Conservation (phyloP, 208 protist species). For the Trypanosoma caninum region DNA sequence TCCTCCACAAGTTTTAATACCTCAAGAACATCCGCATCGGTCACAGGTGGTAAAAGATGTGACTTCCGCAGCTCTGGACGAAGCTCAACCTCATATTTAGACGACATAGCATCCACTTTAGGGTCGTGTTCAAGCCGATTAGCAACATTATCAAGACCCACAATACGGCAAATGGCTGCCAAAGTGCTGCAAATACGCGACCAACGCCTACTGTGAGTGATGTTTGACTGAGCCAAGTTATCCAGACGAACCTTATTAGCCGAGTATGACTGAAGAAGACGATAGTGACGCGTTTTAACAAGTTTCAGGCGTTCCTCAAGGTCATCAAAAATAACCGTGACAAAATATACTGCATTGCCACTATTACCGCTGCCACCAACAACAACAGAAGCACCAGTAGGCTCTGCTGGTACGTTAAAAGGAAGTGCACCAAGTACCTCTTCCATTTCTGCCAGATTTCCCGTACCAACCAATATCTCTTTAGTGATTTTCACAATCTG, state of each 20-base stretch:
- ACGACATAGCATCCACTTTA: not conserved
- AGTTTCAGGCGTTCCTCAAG: constrained; percentile 49
- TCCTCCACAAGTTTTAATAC: constrained; percentile 39
- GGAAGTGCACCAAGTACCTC: constrained; percentile 7
- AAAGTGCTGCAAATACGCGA: constrained; percentile 26
- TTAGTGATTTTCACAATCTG: constrained; percentile 38
- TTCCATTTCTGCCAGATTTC: constrained; percentile 16
- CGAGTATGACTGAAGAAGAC: constrained; percentile 28
- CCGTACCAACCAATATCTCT: constrained; percentile 26
- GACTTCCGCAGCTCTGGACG: constrained; percentile 14
- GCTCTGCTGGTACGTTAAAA: constrained; percentile 1
- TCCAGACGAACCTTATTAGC: constrained; percentile 46
- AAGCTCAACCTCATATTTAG: constrained; percentile 12
- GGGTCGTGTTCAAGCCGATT: constrained; percentile 13
- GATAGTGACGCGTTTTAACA: constrained; percentile 43
- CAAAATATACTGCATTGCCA: constrained; percentile 3
- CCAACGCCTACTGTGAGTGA: constrained; percentile 17
- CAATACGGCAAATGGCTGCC: constrained; percentile 17
- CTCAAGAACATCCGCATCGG: constrained; percentile 53
- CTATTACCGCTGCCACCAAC: constrained; percentile 9
- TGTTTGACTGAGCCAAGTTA: constrained; percentile 36
- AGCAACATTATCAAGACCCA: constrained; percentile 23
- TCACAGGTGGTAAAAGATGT: constrained; percentile 20
- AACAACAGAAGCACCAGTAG: not conserved
- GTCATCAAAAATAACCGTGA: constrained; percentile 36